Conservation (phyloP, 805 yeast genomes). For the Starmerella bombi region DNA sequence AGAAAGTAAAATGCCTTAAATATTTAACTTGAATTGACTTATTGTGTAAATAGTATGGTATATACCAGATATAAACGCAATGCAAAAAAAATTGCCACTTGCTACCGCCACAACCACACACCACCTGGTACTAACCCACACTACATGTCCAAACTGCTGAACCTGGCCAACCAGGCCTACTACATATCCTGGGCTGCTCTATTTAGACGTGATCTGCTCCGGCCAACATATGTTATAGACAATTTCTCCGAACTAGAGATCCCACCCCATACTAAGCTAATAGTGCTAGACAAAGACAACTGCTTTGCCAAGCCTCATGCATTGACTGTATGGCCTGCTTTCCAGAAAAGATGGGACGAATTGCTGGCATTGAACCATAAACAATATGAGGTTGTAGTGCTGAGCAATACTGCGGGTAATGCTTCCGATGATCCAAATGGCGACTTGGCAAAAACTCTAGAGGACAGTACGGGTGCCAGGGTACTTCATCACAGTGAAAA, state of each 20-base stretch:
- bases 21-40: too few relatives aligned
- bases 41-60: too few relatives aligned
- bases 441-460: conserved; percentile 48
- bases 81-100: too few relatives aligned
- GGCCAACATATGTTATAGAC: conserved; percentile 15
- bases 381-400: conserved; percentile 53
- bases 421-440: conserved; percentile 56
- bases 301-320: conserved; percentile 81
- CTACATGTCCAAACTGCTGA: conserved; percentile 6
- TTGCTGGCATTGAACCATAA: conserved; percentile 29
- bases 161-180: conserved; percentile 9
- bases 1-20: too few relatives aligned
- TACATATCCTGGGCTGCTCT: conserved; percentile 11
- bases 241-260: conserved; percentile 15
- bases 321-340: conserved; percentile 67
- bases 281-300: conserved; percentile 88
- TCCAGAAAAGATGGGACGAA: conserved; percentile 39
- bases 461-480: conserved; percentile 35
- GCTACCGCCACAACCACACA: too few relatives aligned
- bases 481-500: conserved; percentile 27
- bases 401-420: conserved; percentile 81
- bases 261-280: conserved; percentile 41
- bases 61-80: too few relatives aligned
- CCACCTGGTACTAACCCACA: too few relatives aligned
- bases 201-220: conserved; percentile 12